Percentiles rank a stretch among this genome's conserved stretches.
These are phyloP conservation scores for Fusarium devonianum DNA, from an alignment of 2,329 filamentous ascomycete species.

Conservation along the genomic window DNA sequence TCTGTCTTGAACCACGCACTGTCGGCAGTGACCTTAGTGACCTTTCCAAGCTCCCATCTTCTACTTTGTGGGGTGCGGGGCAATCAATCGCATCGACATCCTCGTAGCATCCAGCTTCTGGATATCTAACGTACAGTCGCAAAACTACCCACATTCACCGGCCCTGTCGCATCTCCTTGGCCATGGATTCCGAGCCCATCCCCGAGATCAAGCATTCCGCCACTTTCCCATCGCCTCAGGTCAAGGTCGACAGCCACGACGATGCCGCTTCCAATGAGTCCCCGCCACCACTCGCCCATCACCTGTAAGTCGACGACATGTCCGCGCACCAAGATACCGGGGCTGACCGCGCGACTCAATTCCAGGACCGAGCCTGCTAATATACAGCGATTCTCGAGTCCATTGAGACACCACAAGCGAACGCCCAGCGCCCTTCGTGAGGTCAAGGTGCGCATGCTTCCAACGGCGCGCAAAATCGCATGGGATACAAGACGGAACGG, in stretches of 20 bases:
- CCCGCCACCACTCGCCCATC: conserved; percentile 47
- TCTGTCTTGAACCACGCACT: too few species aligned
- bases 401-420: conserved; percentile 64
- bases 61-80: conserved; percentile 33
- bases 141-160: neutral
- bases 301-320: conserved; percentile 50
- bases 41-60: too few species aligned
- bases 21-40: too few species aligned
- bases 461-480: neutral
- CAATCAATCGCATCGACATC: conserved; percentile 15
- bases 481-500: too few species aligned
- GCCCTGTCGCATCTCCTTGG: conserved; percentile 2
- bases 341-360: conserved; percentile 4
- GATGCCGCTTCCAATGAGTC: conserved; percentile 36
- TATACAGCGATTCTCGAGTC: conserved; percentile 56
- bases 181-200: conserved; percentile 32
- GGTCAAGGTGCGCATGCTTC: conserved; percentile 57
- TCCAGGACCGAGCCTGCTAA: conserved; percentile 54
- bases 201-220: conserved; percentile 33
- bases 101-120: too few species aligned
- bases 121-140: too few species aligned
- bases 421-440: conserved; percentile 65
- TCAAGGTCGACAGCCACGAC: conserved; percentile 43
- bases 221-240: conserved; percentile 42
- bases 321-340: neutral